Base-by-base conservation (phyloP, 805 yeast species). In the Candida orba region DNA sequence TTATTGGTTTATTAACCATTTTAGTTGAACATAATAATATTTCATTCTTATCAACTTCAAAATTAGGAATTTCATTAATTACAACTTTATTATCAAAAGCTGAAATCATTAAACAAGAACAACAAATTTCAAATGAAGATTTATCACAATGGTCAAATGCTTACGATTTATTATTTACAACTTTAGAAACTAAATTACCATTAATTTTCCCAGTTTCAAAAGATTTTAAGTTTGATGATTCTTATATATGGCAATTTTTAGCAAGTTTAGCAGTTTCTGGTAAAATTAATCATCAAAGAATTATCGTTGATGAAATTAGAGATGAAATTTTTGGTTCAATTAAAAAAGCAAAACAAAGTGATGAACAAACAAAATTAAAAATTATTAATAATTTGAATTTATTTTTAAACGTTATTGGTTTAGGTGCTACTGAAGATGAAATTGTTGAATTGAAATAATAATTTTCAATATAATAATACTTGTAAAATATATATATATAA, bases 401-500 rank as follows among this genome's bases (percentile, higher is more conserved):
- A 75, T 90, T 89, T 69, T 75, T 91, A 66, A 93, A 91, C 54
- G 97, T 90, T 38, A 89, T 91, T 95, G 99, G 99, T 8, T 75
- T 91, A 51, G 87, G 85, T 47, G 96, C 97, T 6, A 85, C 86
- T 52, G 93, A 87, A 55, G 82, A 80, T 44, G 96, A 87, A 62
- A 90, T 90, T 58, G 77, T 82, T 35, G 96, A 89, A 66, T 71
- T 90, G 47, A 69, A 74, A 51, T 68, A 44, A 27, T 27, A 27
- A 9, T 27, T 10, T 25, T 27, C 14, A 27, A 27, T 27, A 27
- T 20, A 20, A 20, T 20, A 27, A 27, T 10, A 37, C n/a, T 13
- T 25, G 17, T 20, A 17, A 27, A 25, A 27, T 27, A 17, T 12
- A 29, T 2, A 25, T 8, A 23, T 8, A n/a, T n/a, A n/a, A n/a